phyloP scores from a whole-genome alignment of 495 filamentous ascomycete species.

The Podospora sp. region DNA sequence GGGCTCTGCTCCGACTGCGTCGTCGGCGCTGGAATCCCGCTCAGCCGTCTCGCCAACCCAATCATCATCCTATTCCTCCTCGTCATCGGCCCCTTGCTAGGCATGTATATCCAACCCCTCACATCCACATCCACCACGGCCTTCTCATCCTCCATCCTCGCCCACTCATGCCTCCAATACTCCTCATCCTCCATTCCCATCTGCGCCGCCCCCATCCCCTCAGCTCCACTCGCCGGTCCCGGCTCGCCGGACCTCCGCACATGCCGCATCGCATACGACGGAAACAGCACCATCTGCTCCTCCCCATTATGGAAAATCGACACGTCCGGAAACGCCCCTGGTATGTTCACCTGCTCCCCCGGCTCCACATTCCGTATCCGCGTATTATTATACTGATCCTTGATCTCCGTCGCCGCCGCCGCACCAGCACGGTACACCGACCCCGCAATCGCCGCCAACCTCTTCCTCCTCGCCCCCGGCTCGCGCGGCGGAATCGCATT shows the following conservation, averaged over 20 bases:
- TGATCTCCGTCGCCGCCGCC: conserved; percentile 86
- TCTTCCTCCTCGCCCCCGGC: conserved; percentile 71
- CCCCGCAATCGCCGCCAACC: conserved; percentile 63
- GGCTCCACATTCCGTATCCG: conserved; percentile 55
- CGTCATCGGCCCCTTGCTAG: conserved; percentile 82
- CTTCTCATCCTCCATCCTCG: conserved; percentile 70
- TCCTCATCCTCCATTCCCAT: conserved; percentile 55
- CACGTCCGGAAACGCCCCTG: conserved; percentile 79
- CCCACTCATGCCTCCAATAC: conserved; percentile 72
- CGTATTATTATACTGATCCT: conserved; percentile 84
- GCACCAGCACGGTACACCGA: conserved; percentile 66
- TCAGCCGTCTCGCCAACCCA: conserved; percentile 78
- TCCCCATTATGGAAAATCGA: conserved; percentile 74
- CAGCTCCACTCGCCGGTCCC: conserved; percentile 11
- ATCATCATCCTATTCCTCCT: conserved; percentile 84
- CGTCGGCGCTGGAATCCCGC: conserved; percentile 74
- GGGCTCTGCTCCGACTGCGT: conserved; percentile 29
- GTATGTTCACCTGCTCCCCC: conserved; percentile 59
- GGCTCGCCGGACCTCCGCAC: conserved; percentile 41
- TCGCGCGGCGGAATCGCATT: conserved; percentile 45
- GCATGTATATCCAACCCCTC: conserved; percentile 89
- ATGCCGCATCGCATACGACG: conserved; percentile 80
- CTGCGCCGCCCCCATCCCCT: conserved; percentile 14
- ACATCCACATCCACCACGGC: conserved; percentile 92
- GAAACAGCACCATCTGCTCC: conserved; percentile 93